Evolutionary conservation across 805 yeast genomes (phyloP), one percentile per base, ranked within the genome.

Genomic region (Teunomyces atbi): DNA sequence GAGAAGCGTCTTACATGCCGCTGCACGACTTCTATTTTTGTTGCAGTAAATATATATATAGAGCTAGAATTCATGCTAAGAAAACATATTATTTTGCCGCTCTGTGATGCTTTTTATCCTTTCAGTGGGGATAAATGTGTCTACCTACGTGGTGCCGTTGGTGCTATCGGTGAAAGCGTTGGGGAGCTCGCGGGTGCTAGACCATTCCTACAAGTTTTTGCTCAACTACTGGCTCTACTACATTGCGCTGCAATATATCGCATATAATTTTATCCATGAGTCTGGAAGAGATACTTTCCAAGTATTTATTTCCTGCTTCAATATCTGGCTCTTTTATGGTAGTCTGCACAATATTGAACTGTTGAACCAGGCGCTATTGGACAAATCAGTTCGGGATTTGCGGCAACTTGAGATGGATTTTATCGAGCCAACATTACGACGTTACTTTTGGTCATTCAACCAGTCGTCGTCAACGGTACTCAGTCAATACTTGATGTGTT

Each of bases 141-240:
- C 44, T 20, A 51, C 52, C 13, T 48, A 35, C 20, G 30, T 44
- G 26, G 39, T 52, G 1, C 55, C 55, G 5, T 27, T 52, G 41
- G 52, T 45, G 26, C 46, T 52, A 6, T 42, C 55, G 5, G 18
- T 49, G 35, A 49, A 47, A 33, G 36, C 50, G 23, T 42, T 52
- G 27, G 45, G 42, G 16, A 16, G 29, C n/a, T 37, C n/a, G 42
- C 34, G 38, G 19, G 36, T 39, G 2, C 46, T 42, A 21, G 36
- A 27, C 23, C 34, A 39, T 5, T 45, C 55, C 8, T 44, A 33
- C 43, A 41, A 41, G 41, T 52, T 49, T 23, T 43, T 52, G 30
- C 37, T 52, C 27, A 52, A 52, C 49, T 52, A 52, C 40, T 52
- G 56, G 56, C n/a, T 48, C 16, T 52, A 52, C 45, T 52, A 45